Conservation (phyloP, 2,329 filamentous ascomycete genomes). For the Zymoseptoria brevis region DNA sequence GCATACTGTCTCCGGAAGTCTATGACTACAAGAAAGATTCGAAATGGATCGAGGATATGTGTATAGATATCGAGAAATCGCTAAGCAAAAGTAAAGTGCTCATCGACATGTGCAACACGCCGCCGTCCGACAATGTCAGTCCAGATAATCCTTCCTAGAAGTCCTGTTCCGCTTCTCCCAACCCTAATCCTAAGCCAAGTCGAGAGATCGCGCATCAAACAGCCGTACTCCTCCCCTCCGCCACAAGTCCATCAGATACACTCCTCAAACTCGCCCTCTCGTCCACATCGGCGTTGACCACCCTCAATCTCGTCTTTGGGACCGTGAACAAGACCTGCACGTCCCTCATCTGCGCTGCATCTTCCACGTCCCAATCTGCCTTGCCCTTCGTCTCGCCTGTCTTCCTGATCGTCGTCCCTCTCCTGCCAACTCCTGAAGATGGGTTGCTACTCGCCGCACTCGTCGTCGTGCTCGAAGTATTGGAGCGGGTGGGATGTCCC, state of each 20-base stretch:
- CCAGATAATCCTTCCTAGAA: background rate
- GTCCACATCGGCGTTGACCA: constrained; percentile 69
- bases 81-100: background rate
- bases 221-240: background rate
- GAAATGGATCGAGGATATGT: background rate
- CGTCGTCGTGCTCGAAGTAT: background rate
- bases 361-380: constrained; percentile 45
- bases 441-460: constrained; percentile 14
- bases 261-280: constrained; percentile 32
- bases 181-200: background rate
- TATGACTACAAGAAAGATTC: no score
- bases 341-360: constrained; percentile 38
- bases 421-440: background rate
- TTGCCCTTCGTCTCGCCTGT: constrained; percentile 27
- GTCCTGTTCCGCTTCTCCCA: background rate
- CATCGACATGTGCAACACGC: background rate
- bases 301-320: constrained; percentile 72
- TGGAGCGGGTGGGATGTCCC: constrained; percentile 19
- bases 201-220: background rate
- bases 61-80: background rate
- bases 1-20: no score
- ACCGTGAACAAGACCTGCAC: constrained; percentile 79
- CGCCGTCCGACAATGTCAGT: background rate
- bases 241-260: constrained; percentile 24
- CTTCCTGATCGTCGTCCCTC: background rate